Evolutionary conservation across 179 eudicot genomes (phyloP).

Genomic region (Carnegiea gigantea): DNA sequence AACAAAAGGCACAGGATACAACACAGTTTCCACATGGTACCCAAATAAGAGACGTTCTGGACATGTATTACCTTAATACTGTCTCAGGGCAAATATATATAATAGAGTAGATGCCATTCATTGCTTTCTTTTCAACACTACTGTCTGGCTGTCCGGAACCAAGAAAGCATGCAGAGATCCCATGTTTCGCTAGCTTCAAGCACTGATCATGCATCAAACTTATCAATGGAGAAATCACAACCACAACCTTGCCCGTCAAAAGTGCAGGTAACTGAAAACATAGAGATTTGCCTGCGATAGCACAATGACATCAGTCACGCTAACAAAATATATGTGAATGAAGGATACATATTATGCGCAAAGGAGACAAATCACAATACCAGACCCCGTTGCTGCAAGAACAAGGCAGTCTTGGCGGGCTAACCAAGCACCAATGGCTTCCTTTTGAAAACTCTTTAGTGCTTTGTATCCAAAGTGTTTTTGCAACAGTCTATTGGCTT

Average conservation of each 20-base stretch:
- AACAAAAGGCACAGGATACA: background rate
- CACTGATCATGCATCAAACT: constrained; percentile 99
- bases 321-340: constrained; percentile 1
- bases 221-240: constrained; percentile 91
- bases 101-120: constrained; percentile 74
- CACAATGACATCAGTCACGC: constrained; percentile 7
- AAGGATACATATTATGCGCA: constrained; percentile 2
- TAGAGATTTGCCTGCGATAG: constrained; percentile 78
- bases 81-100: constrained; percentile 96
- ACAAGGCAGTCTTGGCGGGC: constrained; percentile 77
- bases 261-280: constrained; percentile 96
- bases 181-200: constrained; percentile 82
- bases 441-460: constrained; percentile 81
- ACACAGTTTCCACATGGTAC: background rate
- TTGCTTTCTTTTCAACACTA: constrained; percentile 79
- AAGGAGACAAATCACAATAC: constrained; percentile 31
- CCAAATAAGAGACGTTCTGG: constrained; percentile 3
- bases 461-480: constrained; percentile 74
- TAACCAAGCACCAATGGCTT: constrained; percentile 77
- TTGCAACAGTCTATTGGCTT: constrained; percentile 49
- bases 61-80: constrained; percentile 54
- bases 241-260: constrained; percentile 86
- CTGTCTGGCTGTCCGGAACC: constrained; percentile 93
- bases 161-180: constrained; percentile 92
- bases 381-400: constrained; percentile 98